phyloP scores from a whole-genome alignment of 192 early-diverging fungal species.

The Geranomyces michiganensis region DNA sequence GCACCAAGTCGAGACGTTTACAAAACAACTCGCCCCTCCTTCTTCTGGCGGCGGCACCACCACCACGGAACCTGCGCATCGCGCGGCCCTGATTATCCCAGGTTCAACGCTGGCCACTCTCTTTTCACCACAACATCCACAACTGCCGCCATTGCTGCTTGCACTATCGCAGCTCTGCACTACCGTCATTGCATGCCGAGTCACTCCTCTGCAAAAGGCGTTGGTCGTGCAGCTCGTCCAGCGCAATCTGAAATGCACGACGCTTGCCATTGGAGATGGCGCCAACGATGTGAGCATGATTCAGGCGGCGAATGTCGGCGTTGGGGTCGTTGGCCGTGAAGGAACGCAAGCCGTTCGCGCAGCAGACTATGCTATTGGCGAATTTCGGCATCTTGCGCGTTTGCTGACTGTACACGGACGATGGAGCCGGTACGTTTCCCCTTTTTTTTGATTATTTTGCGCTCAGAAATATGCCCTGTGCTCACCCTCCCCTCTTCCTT shows the following conservation, averaged over 20 bases:
- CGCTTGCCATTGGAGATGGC: slow-evolving; percentile 67
- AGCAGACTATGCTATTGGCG: slow-evolving; percentile 58
- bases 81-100: slow-evolving; percentile 76
- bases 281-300: slow-evolving; percentile 71
- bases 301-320: slow-evolving; percentile 56
- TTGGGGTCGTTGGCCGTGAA: slow-evolving; percentile 63
- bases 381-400: slow-evolving; percentile 57
- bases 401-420: slow-evolving; percentile 60
- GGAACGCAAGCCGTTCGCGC: slow-evolving; percentile 63
- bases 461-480: not conserved
- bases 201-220: slow-evolving; percentile 63
- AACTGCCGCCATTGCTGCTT: slow-evolving; percentile 44
- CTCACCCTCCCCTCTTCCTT: no score
- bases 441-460: no score
- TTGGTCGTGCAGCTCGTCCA: slow-evolving; percentile 55
- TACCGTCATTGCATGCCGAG: slow-evolving; percentile 62
- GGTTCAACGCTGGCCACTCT: slow-evolving; percentile 81
- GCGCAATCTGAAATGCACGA: slow-evolving; percentile 67
- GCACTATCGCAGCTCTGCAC: slow-evolving; percentile 38
- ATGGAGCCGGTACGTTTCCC: slow-evolving; percentile 32
- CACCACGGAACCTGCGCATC: slow-evolving; percentile 32
- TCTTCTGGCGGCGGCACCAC: not conserved
- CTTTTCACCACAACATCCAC: slow-evolving; percentile 54
- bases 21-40: slow-evolving; percentile 17
- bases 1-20: slow-evolving; percentile 36